Evolutionary conservation across 192 early-diverging fungal genomes (phyloP).

Genomic region (Coemansia sp.): DNA sequence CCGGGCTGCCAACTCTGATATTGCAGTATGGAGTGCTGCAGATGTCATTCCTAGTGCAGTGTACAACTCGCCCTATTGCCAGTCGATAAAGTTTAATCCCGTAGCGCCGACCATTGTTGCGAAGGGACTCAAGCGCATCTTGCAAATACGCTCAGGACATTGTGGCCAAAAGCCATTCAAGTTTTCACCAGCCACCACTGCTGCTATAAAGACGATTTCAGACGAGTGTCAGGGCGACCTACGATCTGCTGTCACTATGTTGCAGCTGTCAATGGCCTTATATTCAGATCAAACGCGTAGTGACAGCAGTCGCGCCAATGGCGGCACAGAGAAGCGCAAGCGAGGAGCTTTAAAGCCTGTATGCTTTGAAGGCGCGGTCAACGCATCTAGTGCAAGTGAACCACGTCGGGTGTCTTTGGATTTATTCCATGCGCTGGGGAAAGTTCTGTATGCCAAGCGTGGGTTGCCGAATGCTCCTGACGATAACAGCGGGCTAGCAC

Average conservation of each 20-base stretch:
- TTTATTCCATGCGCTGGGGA: slow-evolving; percentile 62
- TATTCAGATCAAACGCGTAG: neutral
- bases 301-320: neutral
- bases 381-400: neutral
- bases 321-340: neutral
- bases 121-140: slow-evolving; percentile 54
- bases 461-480: neutral
- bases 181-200: neutral
- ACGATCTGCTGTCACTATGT: slow-evolving; percentile 55
- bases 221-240: slow-evolving; percentile 56
- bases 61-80: slow-evolving; percentile 23
- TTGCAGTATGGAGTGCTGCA: slow-evolving; percentile 21
- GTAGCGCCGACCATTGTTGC: slow-evolving; percentile 60
- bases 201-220: slow-evolving; percentile 40
- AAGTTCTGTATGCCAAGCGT: slow-evolving; percentile 59
- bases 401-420: slow-evolving; percentile 39
- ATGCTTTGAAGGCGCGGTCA: neutral
- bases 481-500: slow-evolving; percentile 4
- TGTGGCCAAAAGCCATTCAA: neutral
- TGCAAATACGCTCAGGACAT: slow-evolving; percentile 13
- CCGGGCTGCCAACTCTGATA: neutral
- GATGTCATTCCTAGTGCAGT: slow-evolving; percentile 32
- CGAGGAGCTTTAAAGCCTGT: neutral
- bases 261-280: slow-evolving; percentile 39
- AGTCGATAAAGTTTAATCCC: slow-evolving; percentile 54